A percentile compares a stretch with the other conserved stretches of the same genome.
Conservation (phyloP, 768 basidiomycete species). For the Lactarius pseudohatsudake region DNA sequence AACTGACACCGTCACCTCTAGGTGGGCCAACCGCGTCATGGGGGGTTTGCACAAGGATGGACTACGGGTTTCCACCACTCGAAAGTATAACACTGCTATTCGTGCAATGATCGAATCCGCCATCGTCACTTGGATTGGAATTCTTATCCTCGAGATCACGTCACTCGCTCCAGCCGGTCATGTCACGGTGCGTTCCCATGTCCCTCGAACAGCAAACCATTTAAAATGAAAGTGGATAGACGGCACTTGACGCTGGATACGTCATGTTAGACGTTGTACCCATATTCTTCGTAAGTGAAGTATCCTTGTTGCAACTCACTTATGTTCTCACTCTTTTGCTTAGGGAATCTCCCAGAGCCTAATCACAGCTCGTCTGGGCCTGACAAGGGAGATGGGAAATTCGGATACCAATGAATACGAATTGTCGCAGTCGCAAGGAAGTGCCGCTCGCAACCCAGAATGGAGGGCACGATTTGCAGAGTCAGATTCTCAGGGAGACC, state of each 20-base stretch:
- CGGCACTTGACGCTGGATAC: background rate
- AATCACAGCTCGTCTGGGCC: constrained; percentile 32
- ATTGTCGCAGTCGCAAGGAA: background rate
- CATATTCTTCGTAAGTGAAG: constrained; percentile 17
- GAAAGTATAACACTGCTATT: constrained; percentile 18
- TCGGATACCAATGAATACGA: background rate
- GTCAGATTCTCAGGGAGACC: background rate
- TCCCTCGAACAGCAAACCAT: background rate
- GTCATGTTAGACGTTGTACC: constrained; percentile 9
- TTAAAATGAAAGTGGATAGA: constrained; percentile 1
- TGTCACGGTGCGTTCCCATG: constrained; percentile 23
- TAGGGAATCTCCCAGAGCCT: constrained; percentile 34
- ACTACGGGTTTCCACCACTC: background rate
- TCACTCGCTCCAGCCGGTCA: constrained; percentile 30
- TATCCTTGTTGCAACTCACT: background rate
- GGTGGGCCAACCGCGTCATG: constrained; percentile 1
- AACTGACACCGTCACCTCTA: background rate
- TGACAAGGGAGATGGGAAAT: constrained; percentile 14
- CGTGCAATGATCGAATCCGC: constrained; percentile 32
- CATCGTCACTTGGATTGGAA: constrained; percentile 32
- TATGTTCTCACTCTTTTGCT: background rate
- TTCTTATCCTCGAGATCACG: constrained; percentile 30
- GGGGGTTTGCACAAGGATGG: background rate
- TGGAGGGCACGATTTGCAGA: background rate
- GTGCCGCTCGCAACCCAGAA: background rate